A percentile compares a stretch with the other conserved stretches of the same genome.
phyloP scores from a whole-genome alignment of 169 alveolate genomes.

The Perkinsus chesapeaki region DNA sequence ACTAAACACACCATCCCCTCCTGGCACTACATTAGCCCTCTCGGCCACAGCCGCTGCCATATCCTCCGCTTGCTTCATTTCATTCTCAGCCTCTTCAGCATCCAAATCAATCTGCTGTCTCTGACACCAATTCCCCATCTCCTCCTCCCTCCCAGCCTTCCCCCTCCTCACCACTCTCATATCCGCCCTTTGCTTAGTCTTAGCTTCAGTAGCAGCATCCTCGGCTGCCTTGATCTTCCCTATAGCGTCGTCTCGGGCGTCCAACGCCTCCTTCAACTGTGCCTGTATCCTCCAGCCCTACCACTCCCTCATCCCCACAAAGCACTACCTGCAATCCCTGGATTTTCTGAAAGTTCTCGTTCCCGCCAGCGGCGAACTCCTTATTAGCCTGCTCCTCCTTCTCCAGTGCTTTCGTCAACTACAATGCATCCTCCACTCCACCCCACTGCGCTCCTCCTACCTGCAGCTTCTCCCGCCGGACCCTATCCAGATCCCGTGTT shows the following conservation, averaged over 20 bases:
- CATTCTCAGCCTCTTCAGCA: not conserved
- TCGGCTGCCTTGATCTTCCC: not conserved
- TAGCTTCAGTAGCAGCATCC: not conserved
- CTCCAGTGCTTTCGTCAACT: not conserved
- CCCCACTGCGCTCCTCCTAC: not conserved
- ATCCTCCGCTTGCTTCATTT: not conserved
- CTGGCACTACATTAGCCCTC: not conserved
- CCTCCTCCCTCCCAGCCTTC: not conserved
- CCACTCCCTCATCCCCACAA: not conserved
- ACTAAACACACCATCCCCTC: not conserved
- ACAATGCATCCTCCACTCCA: not conserved
- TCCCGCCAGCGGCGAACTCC: not conserved
- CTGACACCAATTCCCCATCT: not conserved
- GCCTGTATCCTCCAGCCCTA: not conserved
- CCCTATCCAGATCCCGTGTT: not conserved
- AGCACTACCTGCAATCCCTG: not conserved
- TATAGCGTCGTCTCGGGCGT: not conserved
- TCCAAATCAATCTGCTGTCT: not conserved
- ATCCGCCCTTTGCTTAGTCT: not conserved
- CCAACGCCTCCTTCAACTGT: not conserved
- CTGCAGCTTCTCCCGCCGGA: not conserved
- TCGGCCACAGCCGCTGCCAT: not conserved
- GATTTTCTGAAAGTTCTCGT: not conserved
- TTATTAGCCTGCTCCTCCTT: not conserved
- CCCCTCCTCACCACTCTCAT: not conserved